A percentile compares a stretch with the other conserved stretches of the same genome.
Evolutionary conservation across 1,139 yeast genomes (phyloP).

Genomic region (Debaryomyces robertsiae): DNA sequence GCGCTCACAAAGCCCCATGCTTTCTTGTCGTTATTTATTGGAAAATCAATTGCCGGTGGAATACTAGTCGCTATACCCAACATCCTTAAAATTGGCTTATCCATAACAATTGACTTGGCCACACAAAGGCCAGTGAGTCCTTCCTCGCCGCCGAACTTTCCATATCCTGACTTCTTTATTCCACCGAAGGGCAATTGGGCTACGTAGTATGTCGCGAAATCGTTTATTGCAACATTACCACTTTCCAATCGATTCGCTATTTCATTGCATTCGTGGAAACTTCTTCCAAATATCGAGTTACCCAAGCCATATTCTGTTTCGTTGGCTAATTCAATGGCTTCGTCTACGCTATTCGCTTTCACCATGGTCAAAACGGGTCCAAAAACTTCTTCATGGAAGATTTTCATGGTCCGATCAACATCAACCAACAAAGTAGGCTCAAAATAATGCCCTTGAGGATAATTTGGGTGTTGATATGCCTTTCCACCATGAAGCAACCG

Average conservation of each 20-base stretch:
- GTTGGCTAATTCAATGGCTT: constrained; percentile 81
- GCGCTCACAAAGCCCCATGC: constrained; percentile 89
- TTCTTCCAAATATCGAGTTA: constrained; percentile 79
- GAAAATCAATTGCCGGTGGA: constrained; percentile 89
- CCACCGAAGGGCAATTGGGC: constrained; percentile 98
- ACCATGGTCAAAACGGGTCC: constrained; percentile 86
- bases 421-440: constrained; percentile 84
- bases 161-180: constrained; percentile 87
- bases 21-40: constrained; percentile 73
- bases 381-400: constrained; percentile 89
- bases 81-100: constrained; percentile 64
- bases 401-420: constrained; percentile 73
- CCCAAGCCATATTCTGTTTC: constrained; percentile 91
- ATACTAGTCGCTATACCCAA: constrained; percentile 71
- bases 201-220: constrained; percentile 92
- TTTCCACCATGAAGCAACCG: constrained; percentile 76
- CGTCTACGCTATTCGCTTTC: constrained; percentile 63
- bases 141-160: constrained; percentile 96
- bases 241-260: constrained; percentile 67
- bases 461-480: constrained; percentile 79
- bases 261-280: constrained; percentile 54
- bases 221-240: constrained; percentile 95
- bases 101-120: constrained; percentile 85
- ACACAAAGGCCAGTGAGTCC: constrained; percentile 87
- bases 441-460: constrained; percentile 93